Percentiles rank a stretch among this genome's conserved stretches.
These are phyloP conservation scores for Ascobolus immersus DNA, from an alignment of 495 filamentous ascomycete species.

Conservation along the genomic window DNA sequence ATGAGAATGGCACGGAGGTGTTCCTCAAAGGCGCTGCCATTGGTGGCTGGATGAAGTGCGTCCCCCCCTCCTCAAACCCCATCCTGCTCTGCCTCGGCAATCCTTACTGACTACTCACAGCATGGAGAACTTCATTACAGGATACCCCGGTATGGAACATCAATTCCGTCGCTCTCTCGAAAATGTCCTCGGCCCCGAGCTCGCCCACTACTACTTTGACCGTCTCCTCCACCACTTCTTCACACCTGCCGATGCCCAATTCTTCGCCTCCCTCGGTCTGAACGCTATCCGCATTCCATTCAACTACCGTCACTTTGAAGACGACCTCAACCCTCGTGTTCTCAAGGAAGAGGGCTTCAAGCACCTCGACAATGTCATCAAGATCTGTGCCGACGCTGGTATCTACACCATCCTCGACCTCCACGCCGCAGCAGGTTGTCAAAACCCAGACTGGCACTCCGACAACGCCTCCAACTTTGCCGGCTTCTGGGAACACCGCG, in stretches of 20 bases:
- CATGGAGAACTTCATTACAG: slow-evolving; percentile 46
- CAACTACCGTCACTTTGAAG: slow-evolving; percentile 37
- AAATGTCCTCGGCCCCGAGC: slow-evolving; percentile 23
- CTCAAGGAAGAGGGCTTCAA: slow-evolving; percentile 31
- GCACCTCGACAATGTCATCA: slow-evolving; percentile 30
- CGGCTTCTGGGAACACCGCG: slow-evolving; percentile 36
- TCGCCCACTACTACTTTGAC: slow-evolving; percentile 20
- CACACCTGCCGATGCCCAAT: slow-evolving; percentile 30
- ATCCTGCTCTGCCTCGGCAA: background rate
- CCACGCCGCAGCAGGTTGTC: slow-evolving; percentile 35
- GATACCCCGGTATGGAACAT: slow-evolving; percentile 34
- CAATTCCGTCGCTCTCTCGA: slow-evolving; percentile 31
- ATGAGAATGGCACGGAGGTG: slow-evolving; percentile 3
- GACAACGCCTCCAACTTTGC: slow-evolving; percentile 31
- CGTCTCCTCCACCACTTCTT: slow-evolving; percentile 37
- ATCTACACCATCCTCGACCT: slow-evolving; percentile 37
- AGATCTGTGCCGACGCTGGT: slow-evolving; percentile 27
- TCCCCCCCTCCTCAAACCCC: background rate
- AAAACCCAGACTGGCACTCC: slow-evolving; percentile 40
- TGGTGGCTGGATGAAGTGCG: slow-evolving; percentile 11
- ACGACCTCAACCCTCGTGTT: slow-evolving; percentile 33
- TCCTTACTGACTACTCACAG: slow-evolving; percentile 15
- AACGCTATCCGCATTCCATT: slow-evolving; percentile 38
- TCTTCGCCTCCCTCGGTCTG: slow-evolving; percentile 29
- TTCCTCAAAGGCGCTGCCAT: slow-evolving; percentile 6